These are phyloP conservation scores for Panicum miliaceum DNA, from an alignment of 176 grass and related monocot species.

Conservation along the genomic window DNA sequence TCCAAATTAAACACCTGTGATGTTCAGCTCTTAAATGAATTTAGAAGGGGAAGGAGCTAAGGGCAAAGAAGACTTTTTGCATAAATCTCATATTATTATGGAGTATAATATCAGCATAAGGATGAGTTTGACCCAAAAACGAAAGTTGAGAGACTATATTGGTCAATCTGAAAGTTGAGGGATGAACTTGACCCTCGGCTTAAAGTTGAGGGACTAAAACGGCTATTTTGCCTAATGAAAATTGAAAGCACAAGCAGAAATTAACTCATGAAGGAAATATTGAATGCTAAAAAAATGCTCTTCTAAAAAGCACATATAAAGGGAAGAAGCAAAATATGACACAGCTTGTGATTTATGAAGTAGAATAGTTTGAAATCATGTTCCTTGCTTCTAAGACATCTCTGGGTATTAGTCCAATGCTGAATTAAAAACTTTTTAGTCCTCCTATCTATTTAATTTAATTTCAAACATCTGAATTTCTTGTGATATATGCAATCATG, in stretches of 20 bases:
- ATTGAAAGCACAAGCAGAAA: background rate
- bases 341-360: background rate
- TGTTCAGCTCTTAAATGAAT: no score
- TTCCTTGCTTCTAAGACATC: background rate
- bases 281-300: background rate
- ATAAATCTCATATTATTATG: no score
- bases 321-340: background rate
- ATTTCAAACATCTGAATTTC: background rate
- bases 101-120: no score
- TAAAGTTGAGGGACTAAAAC: no score
- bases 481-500: background rate
- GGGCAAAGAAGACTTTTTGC: no score
- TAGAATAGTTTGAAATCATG: slow-evolving; percentile 13
- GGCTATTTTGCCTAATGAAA: no score
- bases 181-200: no score
- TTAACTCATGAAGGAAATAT: background rate
- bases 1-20: no score
- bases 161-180: no score
- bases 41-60: no score
- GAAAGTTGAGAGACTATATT: no score
- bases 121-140: no score
- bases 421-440: background rate
- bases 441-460: background rate
- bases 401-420: background rate
- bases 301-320: background rate